Base-by-base conservation (phyloP, 371 early-diverging fungal genomes). In the Mucor lusitanicus region DNA sequence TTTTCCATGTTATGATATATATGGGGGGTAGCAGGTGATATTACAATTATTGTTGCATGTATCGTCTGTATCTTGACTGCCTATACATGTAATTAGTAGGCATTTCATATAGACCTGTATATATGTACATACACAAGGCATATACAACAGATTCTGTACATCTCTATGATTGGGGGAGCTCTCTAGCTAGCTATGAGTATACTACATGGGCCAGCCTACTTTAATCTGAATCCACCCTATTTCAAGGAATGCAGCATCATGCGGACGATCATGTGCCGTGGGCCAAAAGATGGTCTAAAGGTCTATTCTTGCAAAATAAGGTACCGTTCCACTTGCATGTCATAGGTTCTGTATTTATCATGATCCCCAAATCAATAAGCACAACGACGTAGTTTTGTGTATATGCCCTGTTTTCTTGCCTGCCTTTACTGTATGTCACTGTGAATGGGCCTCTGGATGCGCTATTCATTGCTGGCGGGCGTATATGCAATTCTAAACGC, bases 211-310 rank as follows among this genome's bases (percentile, higher is more conserved):
- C 44, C 11, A 4, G 37, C 37, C 11, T 37, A 12, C 15, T 37
- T 13, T 13, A 37, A 33, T 33, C 33, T 33, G 33, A n/a, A 27
- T 6, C 7, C 13, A 39, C 15, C 46, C 21, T 53, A 27, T 53
- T 48, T 12, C 23, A 62, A 17, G 6, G 21, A 62, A 62, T 50
- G 53, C 33, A 56, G 6, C 35, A 62, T 62, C 62, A 62, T 62
- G 46, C 62, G 62, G 62, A 32, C 53, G 9, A 46, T 62, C 62
- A 62, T 50, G 62, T 62, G 62, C 12, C 25, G 23, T 53, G 27
- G 2, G 15, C 53, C 27, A 27, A 53, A 53, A 53, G 27, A 53
- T 53, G 27, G 53, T 27, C 53, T 27, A 53, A 53, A 53, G 23
- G 53, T 27, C 53, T 53, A n/a, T 23, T 32, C 35, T 50, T 56